phyloP scores from a whole-genome alignment of 129 eudicot species.

The Centella asiatica region DNA sequence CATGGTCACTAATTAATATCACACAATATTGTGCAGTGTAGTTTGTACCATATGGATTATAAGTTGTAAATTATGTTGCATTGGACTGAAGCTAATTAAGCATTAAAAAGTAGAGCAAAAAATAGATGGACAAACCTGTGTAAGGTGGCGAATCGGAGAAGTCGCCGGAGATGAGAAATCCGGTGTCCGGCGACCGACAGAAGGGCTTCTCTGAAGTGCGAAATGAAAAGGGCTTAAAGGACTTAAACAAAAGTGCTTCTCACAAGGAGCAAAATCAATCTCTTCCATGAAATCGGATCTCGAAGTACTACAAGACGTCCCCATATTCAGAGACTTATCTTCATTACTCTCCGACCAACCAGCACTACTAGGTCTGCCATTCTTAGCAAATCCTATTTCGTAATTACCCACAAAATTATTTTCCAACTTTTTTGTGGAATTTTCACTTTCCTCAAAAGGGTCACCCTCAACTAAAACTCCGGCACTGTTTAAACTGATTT shows the following conservation, averaged over 20 bases:
- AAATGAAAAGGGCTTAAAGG: conserved; percentile 80
- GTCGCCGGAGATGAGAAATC: conserved; percentile 42
- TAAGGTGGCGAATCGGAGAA: conserved; percentile 42
- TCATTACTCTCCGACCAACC: conserved; percentile 42
- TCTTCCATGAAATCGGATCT: conserved; percentile 40
- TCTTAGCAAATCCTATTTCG: conserved; percentile 10
- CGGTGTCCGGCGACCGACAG: conserved; percentile 33
- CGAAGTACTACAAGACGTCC: conserved; percentile 47
- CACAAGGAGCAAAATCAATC: conserved; percentile 11
- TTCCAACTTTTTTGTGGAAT: conserved; percentile 12
- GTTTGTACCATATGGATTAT: too few relatives aligned
- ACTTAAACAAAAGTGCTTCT: conserved; percentile 37
- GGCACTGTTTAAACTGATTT: conserved; percentile 16
- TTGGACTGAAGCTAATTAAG: not conserved
- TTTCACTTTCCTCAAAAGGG: not conserved
- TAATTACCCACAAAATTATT: not conserved
- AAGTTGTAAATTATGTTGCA: not conserved
- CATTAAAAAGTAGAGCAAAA: not conserved
- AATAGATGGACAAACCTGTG: conserved; percentile 43
- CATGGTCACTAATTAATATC: too few relatives aligned
- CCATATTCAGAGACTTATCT: conserved; percentile 49
- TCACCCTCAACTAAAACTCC: not conserved
- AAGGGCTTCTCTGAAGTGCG: conserved; percentile 48
- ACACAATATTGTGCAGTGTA: too few relatives aligned
- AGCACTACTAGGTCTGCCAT: conserved; percentile 39